Evolutionary conservation across 2,329 filamentous ascomycete species (phyloP).

Genomic region (Fusarium succisae): DNA sequence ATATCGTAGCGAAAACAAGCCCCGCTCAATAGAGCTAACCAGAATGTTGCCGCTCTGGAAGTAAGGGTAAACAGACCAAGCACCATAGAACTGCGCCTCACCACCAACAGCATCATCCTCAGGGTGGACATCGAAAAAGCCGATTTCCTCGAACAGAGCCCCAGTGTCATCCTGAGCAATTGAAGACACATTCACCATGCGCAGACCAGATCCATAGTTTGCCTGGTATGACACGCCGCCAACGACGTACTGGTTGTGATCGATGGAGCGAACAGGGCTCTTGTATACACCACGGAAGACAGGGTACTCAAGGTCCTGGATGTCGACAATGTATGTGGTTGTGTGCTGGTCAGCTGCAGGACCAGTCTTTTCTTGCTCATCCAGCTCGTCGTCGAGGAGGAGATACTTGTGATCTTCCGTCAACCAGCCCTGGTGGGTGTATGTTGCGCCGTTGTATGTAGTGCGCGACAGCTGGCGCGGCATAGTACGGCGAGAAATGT

Average conservation of each 20-base stretch:
- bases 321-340: slow-evolving; percentile 61
- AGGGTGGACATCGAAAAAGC: slow-evolving; percentile 1
- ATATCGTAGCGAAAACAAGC: background rate
- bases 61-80: slow-evolving; percentile 59
- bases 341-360: slow-evolving; percentile 52
- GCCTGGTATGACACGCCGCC: slow-evolving; percentile 9
- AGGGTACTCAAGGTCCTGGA: slow-evolving; percentile 52
- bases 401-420: slow-evolving; percentile 54
- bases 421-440: slow-evolving; percentile 62
- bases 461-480: slow-evolving; percentile 8
- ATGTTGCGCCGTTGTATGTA: slow-evolving; percentile 5
- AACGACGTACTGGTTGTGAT: slow-evolving; percentile 2
- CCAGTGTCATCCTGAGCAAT: slow-evolving; percentile 8
- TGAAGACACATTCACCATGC: slow-evolving; percentile 3
- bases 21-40: slow-evolving; percentile 59
- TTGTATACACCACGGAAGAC: slow-evolving; percentile 37
- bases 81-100: slow-evolving; percentile 50
- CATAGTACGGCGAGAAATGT: slow-evolving; percentile 6
- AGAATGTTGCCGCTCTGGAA: slow-evolving; percentile 57
- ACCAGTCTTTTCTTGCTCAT: slow-evolving; percentile 56
- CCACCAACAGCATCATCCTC: slow-evolving; percentile 53
- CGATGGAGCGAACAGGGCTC: slow-evolving; percentile 7
- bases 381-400: slow-evolving; percentile 63
- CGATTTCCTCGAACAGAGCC: background rate
- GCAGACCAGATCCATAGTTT: background rate